Evolutionary conservation across 1,284 basidiomycete species (phyloP), one percentile per base, ranked within the genome.

Genomic region (Leccinum ambiguum): DNA sequence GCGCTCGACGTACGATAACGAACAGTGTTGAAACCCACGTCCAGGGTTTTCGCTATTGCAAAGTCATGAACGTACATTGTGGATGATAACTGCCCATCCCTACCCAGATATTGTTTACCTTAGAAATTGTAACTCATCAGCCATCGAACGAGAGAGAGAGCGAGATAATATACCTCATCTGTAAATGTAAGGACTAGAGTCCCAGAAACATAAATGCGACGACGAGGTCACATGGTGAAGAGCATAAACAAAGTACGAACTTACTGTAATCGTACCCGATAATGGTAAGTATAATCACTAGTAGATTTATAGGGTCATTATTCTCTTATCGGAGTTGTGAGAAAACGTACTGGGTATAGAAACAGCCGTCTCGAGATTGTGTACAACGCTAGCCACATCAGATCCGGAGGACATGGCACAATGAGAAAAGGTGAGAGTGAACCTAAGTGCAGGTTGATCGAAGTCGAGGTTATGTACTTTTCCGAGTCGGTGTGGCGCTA

Each of bases 1-100:
- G 48, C 6, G 16, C 18, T 50, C 18, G 11, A 56, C 54, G 13
- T 26, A 56, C 54, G 26, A 56, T 56, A 26, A 56, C 54, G 16
- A 56, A 56, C 54, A 56, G 8, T 26, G 54, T 56, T 26, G 54
- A 56, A 23, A 56, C 54, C 54, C 54, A 56, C 5, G 54, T 56
- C 54, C 54, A 56, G 9, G 54, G 54, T 56, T 56, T 56, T 26
- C 14, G 54, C 54, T 56, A 56, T 23, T 14, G 7, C 14, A 16
- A 9, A 23, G 26, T 26, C 54, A 26, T 5, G 54, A 56, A 56
- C 23, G 14, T 9, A 26, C 11, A 8, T 56, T 16, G 14, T 26
- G 26, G 18, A 50, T 50, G n/a, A 21, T 50, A 50, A 50, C 48
- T 5, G 48, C 11, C 6, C 48, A 50, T 50, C 48, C 54, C 14